Evolutionary conservation across 495 filamentous ascomycete genomes (phyloP).

Genomic region (Lasiosphaeriaceae sp.): DNA sequence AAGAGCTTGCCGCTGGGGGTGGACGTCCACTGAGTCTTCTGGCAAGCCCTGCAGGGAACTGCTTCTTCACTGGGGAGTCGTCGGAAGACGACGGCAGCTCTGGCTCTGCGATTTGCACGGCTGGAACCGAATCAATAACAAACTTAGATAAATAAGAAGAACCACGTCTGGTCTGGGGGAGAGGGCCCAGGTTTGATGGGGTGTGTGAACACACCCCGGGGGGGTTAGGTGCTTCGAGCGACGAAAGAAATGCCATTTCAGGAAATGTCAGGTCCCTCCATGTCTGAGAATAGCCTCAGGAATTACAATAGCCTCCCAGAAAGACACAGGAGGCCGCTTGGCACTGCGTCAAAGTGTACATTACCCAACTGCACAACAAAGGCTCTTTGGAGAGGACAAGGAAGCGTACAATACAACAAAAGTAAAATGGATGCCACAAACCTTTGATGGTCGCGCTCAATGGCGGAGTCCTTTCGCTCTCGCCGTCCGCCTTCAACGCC

Average conservation of each 20-base stretch:
- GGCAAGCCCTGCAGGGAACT: slow-evolving; percentile 38
- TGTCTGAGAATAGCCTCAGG: too few relatives aligned
- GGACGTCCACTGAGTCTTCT: slow-evolving; percentile 41
- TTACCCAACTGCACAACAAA: too few relatives aligned
- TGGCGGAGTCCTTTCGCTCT: slow-evolving; percentile 32
- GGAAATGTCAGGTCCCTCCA: too few relatives aligned
- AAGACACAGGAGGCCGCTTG: too few relatives aligned
- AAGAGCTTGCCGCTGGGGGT: slow-evolving; percentile 27
- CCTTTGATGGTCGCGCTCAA: slow-evolving; percentile 39
- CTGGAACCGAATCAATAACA: slow-evolving; percentile 27
- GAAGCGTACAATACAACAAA: background rate
- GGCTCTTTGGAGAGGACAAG: background rate
- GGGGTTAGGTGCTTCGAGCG: too few relatives aligned
- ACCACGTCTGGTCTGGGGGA: background rate
- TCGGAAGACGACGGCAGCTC: slow-evolving; percentile 30
- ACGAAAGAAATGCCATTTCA: too few relatives aligned
- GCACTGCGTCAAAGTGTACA: background rate
- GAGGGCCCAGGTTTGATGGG: too few relatives aligned
- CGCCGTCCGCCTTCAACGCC: slow-evolving; percentile 41
- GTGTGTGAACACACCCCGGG: too few relatives aligned
- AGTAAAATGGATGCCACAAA: slow-evolving; percentile 19
- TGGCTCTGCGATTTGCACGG: slow-evolving; percentile 48
- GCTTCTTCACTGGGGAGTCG: slow-evolving; percentile 38
- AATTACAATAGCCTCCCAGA: too few relatives aligned
- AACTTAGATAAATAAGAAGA: background rate